Base-by-base conservation (phyloP, 2,329 filamentous ascomycete genomes). In the Cytospora schulzeri region DNA sequence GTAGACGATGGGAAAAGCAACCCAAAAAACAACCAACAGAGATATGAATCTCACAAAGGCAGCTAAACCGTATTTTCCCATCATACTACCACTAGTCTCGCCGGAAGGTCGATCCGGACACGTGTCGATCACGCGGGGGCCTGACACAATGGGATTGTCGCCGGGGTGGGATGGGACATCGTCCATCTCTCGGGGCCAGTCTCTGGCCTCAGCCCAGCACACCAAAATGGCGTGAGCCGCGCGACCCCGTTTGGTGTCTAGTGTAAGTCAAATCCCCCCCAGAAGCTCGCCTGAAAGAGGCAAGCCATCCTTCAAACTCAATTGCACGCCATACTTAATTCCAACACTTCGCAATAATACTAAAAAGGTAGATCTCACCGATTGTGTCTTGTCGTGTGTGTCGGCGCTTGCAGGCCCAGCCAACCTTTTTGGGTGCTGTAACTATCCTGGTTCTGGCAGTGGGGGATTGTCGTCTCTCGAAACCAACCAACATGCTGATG, bases 41-140 rank as follows among this genome's bases (percentile, higher is more conserved):
- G 33, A 15, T 12, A 35, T 35, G 33, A 35, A 35, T 35, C 33
- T 35, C 33, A 35, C 33, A 35, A 22, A n/a, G n/a, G 41, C 19
- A 8, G n/a, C n/a, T 48, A 22, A 48, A 48, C 60, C 52, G 29
- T 52, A 52, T 45, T 48, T 45, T 48, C 51, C 26, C 26, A 35
- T 15, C 54, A 26, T 55, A 24, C 51, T 45, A 54, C n/a, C 24
- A 17, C 50, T 51, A 55, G 19, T 15, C 35, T 31, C 52, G 35
- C 60, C 60, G 60, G 60, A 50, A 62, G 35, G 52, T 22, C 56
- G 41, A 56, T 51, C 60, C 60, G 60, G 60, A 50, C 60, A 62
- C 60, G 60, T 62, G 60, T 53, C 45, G 59, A 61, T 56, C 59
- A 61, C 55, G 59, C 59, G 60, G 60, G 60, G 28, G 52, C 4